These are phyloP conservation scores for Noccaea bulbosa DNA, from an alignment of 345 rosid species.

Conservation along the genomic window DNA sequence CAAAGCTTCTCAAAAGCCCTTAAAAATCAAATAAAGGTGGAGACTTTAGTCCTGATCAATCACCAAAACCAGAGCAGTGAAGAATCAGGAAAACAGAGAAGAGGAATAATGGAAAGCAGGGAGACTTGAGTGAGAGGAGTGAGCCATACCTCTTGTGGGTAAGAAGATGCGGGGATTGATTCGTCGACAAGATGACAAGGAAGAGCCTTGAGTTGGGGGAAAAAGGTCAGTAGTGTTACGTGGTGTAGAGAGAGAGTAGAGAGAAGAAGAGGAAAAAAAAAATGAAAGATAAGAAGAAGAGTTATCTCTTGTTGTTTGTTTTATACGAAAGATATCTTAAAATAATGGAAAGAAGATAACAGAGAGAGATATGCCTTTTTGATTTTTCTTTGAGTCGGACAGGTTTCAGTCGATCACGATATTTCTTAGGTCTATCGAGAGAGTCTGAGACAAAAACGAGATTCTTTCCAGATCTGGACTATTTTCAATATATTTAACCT, in stretches of 20 bases:
- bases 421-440: not conserved
- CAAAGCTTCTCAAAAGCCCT: not conserved
- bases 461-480: slow-evolving; percentile 22
- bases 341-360: not conserved
- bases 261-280: not conserved
- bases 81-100: slow-evolving; percentile 1
- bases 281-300: slow-evolving; percentile 6
- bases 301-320: slow-evolving; percentile 1
- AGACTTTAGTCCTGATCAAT: slow-evolving; percentile 37
- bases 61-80: slow-evolving; percentile 10
- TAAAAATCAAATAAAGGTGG: slow-evolving; percentile 24
- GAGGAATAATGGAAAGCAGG: not conserved
- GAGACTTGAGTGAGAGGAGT: not conserved
- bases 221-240: not conserved
- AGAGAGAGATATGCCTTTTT: not conserved
- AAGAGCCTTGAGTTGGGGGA: slow-evolving; percentile 30
- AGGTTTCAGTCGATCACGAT: slow-evolving; percentile 13
- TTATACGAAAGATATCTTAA: not conserved
- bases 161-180: slow-evolving; percentile 8
- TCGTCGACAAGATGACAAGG: slow-evolving; percentile 36
- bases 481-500: slow-evolving; percentile 2
- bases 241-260: not conserved
- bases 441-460: slow-evolving; percentile 7
- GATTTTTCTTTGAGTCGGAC: not conserved
- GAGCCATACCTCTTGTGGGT: slow-evolving; percentile 17